Base-by-base conservation (phyloP, 2,329 filamentous ascomycete genomes). In the Penicillium fuscoglaucum region DNA sequence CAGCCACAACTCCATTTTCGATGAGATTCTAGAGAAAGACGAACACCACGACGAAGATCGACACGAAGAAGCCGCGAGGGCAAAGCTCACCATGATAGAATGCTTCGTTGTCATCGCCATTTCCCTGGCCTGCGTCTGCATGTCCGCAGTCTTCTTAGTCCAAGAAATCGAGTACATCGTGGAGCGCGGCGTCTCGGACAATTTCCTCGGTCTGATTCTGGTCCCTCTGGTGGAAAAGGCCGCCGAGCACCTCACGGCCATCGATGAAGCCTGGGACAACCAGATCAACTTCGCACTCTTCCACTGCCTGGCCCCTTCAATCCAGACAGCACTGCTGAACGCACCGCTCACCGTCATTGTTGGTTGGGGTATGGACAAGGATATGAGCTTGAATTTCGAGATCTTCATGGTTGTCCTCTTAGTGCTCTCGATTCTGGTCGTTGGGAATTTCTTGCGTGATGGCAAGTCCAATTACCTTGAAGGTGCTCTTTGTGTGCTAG, bases 391-490 rank as follows among this genome's bases (percentile, higher is more conserved):
- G 52, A 88, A 91, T 71, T 96, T 96, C 72, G 90, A 95, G 66
- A 82, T 92, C 15, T 96, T 96, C 79, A 91, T 96, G 77, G 83
- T 96, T 21, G 84, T 89, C 57, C 83, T 96, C 62, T 80, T 97
- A 9, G 86, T 97, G 57, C 82, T 97, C 26, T 86, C 90, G 29
- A 93, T 96, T 67, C 80, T 97, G 43, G 91, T 92, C 0, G 90
- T 96, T 39, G 91, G 92, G 1, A 90, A 91, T 61, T 96, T 96
- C 76, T 77, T 97, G 55, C 83, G 91, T 50, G 93, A 97, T 71
- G 87, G 90, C 65, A 93, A 95, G 80, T 91, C 87, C 61, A 96
- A 96, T 71, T 97, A 96, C 70, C 83, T 97, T 5, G 93, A 97
- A 74, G 93, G 93, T 2, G 84, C 86, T 26, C 82, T 97, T 19